Conservation (phyloP, 768 basidiomycete species). For the Gloeophyllum trabeum region DNA sequence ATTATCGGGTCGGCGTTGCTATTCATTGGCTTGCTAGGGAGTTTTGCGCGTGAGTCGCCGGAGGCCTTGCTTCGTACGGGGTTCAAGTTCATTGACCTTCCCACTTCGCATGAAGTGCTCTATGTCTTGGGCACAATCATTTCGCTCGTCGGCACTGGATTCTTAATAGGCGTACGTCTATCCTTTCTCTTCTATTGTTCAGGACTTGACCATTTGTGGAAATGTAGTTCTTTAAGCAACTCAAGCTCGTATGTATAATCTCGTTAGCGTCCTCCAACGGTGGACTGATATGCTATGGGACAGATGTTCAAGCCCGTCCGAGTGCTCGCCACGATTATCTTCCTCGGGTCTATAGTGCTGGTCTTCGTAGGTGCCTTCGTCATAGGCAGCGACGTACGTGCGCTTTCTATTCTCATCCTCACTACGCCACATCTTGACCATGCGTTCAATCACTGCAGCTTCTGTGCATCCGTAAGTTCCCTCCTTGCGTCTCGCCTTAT, state of each 20-base stretch:
- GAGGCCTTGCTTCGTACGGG: too few relatives aligned
- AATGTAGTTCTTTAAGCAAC: slow-evolving; percentile 61
- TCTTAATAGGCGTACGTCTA: slow-evolving; percentile 72
- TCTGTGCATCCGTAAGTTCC: slow-evolving; percentile 51
- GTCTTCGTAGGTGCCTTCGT: slow-evolving; percentile 86
- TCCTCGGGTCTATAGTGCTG: slow-evolving; percentile 69
- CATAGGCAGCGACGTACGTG: slow-evolving; percentile 48
- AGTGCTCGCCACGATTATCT: slow-evolving; percentile 66
- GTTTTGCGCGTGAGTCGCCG: slow-evolving; percentile 66
- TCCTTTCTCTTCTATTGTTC: neutral
- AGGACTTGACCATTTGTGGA: neutral
- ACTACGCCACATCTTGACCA: too few relatives aligned
- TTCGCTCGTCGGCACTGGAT: slow-evolving; percentile 80
- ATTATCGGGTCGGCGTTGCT: slow-evolving; percentile 70
- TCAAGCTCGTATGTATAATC: slow-evolving; percentile 52
- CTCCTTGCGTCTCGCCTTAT: neutral
- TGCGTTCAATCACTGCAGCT: slow-evolving; percentile 30
- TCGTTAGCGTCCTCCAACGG: too few relatives aligned
- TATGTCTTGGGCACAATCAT: slow-evolving; percentile 77
- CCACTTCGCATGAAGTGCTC: slow-evolving; percentile 38
- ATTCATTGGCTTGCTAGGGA: slow-evolving; percentile 53
- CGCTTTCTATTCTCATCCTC: neutral
- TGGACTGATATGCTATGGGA: too few relatives aligned
- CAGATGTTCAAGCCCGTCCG: slow-evolving; percentile 97
- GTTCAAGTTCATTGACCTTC: too few relatives aligned